Evolutionary conservation across 2,329 filamentous ascomycete genomes (phyloP).

Genomic region (Phialophora verrucosa): DNA sequence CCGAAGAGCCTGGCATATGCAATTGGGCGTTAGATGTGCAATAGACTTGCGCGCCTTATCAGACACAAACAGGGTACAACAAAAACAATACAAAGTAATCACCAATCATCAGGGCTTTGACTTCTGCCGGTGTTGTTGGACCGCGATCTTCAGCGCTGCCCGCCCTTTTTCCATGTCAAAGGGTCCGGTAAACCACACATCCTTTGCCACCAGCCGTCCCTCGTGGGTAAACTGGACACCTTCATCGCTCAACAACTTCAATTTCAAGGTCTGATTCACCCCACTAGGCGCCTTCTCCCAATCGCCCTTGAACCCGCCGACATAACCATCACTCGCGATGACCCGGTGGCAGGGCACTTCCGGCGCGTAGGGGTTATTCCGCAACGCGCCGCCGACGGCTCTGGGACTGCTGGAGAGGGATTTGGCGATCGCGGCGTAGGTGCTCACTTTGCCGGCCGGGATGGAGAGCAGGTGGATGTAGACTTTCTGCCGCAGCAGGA

Average conservation of each 20-base stretch:
- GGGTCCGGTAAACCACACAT: conserved; percentile 33
- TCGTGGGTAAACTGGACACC: conserved; percentile 45
- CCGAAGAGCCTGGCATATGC: conserved; percentile 22
- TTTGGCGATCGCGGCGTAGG: conserved; percentile 74
- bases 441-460: conserved; percentile 74
- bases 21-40: conserved; percentile 23
- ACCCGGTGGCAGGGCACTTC: conserved; percentile 51
- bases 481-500: conserved; percentile 49
- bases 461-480: conserved; percentile 78
- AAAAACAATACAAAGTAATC: conserved; percentile 20
- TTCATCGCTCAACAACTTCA: conserved; percentile 43
- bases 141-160: conserved; percentile 8
- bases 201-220: conserved; percentile 37
- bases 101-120: not conserved
- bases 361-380: conserved; percentile 52
- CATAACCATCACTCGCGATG: conserved; percentile 41
- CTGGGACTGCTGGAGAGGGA: conserved; percentile 47
- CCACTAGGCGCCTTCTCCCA: conserved; percentile 55
- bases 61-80: conserved; percentile 7
- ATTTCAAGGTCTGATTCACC: conserved; percentile 51
- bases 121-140: conserved; percentile 4
- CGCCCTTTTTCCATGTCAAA: conserved; percentile 25
- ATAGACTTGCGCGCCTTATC: conserved; percentile 28
- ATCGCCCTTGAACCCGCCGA: conserved; percentile 57
- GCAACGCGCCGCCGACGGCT: conserved; percentile 50